A percentile compares a stretch with the other conserved stretches of the same genome.
phyloP scores from a whole-genome alignment of 306 rosid genomes.

The Cucumis hystrix region DNA sequence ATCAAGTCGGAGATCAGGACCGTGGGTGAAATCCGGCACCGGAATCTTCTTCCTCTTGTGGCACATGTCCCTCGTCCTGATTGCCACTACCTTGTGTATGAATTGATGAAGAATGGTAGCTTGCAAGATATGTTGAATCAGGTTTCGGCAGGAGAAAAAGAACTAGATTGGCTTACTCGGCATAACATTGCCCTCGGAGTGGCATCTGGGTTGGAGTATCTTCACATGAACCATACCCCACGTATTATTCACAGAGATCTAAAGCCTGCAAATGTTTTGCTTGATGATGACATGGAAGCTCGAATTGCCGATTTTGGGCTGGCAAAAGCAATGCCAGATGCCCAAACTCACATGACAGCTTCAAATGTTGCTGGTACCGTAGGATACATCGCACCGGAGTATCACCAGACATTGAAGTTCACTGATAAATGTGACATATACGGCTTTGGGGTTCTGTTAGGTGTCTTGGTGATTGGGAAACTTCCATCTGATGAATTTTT shows the following conservation, averaged over 20 bases:
- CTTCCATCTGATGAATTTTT: slow-evolving; percentile 69
- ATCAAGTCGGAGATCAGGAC: slow-evolving; percentile 72
- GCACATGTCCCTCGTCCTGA: slow-evolving; percentile 75
- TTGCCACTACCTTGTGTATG: slow-evolving; percentile 72
- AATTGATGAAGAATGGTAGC: slow-evolving; percentile 91
- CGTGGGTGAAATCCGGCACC: slow-evolving; percentile 73
- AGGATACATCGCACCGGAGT: slow-evolving; percentile 87
- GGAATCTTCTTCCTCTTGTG: slow-evolving; percentile 66
- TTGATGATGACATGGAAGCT: slow-evolving; percentile 87
- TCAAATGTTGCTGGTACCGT: slow-evolving; percentile 73
- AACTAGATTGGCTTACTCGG: slow-evolving; percentile 57
- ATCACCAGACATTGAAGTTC: slow-evolving; percentile 74
- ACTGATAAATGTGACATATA: slow-evolving; percentile 87
- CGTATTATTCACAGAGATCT: slow-evolving; percentile 78
- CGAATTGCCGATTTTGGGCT: slow-evolving; percentile 92
- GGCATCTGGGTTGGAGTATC: slow-evolving; percentile 78
- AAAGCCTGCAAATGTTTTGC: slow-evolving; percentile 66
- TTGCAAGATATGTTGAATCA: slow-evolving; percentile 35
- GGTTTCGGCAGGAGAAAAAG: slow-evolving; percentile 21
- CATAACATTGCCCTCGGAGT: slow-evolving; percentile 60
- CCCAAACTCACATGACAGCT: slow-evolving; percentile 51
- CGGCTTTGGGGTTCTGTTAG: slow-evolving; percentile 76
- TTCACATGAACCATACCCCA: slow-evolving; percentile 53
- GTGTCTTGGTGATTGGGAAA: slow-evolving; percentile 66
- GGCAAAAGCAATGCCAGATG: slow-evolving; percentile 75